phyloP scores from a whole-genome alignment of 208 protist genomes.

The Trypanosoma vivax region DNA sequence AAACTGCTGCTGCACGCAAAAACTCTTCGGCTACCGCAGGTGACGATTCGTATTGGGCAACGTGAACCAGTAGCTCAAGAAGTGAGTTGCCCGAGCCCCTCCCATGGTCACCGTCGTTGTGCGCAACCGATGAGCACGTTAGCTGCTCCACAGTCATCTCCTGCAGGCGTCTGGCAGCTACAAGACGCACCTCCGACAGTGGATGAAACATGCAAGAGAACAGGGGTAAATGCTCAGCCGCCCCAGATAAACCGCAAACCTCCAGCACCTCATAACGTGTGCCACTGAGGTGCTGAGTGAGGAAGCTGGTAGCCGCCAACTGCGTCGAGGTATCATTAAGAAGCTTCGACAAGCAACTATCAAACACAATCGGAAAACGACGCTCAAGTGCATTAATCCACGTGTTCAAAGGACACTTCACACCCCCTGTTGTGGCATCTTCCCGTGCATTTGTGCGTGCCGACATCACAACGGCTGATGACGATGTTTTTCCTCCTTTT shows the following conservation, averaged over 20 bases:
- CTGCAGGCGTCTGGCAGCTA: constrained; percentile 40
- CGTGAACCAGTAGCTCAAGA: constrained; percentile 45
- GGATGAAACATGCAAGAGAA: constrained; percentile 79
- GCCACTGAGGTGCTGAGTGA: constrained; percentile 64
- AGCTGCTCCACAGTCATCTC: constrained; percentile 46
- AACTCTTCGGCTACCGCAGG: constrained; percentile 15
- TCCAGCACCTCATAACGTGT: constrained; percentile 69
- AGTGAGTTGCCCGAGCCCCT: constrained; percentile 25
- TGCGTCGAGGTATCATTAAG: constrained; percentile 31
- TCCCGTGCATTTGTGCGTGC: not conserved
- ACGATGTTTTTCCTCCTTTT: constrained; percentile 7
- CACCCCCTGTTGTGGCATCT: not conserved
- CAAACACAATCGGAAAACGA: constrained; percentile 58
- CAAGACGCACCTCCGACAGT: constrained; percentile 45
- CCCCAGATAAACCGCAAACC: constrained; percentile 19
- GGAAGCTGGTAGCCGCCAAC: constrained; percentile 33
- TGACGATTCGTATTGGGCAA: constrained; percentile 26
- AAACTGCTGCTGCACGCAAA: constrained; percentile 6
- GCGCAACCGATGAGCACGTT: constrained; percentile 13
- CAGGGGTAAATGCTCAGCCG: constrained; percentile 52
- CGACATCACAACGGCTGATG: not conserved
- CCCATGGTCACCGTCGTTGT: not conserved
- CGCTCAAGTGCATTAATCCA: constrained; percentile 57
- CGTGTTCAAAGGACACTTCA: constrained; percentile 17
- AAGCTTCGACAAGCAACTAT: constrained; percentile 50